Evolutionary conservation across 192 early-diverging fungal genomes (phyloP), one percentile per base, ranked within the genome.

Genomic region (Backusella psychrophila): DNA sequence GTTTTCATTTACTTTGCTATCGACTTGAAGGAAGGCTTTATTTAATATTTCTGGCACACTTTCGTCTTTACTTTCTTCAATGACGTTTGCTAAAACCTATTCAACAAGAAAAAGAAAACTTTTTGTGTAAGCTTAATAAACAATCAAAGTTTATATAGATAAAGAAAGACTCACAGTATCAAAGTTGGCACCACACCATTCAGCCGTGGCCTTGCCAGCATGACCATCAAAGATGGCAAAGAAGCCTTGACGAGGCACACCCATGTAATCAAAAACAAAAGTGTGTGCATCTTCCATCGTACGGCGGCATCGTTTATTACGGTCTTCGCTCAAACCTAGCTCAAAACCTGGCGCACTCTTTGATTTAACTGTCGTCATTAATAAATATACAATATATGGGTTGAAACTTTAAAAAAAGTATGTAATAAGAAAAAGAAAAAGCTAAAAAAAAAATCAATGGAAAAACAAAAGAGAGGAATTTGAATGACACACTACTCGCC

Each of bases 211-310:
- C 79, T 94, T 94, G 17, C 98, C 97, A 2, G 98, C 98, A 82
- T 99, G 98, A 33, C 98, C 98, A 78, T 99, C 98, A 83, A 93
- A 99, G 53, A 99, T 91, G 31, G 96, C 96, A 90, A 98, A 96
- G 73, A 94, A 96, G 8, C 92, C 92, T 81, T 94, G 91, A 67
- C 95, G 94, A 65, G 84, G 79, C 72, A 94, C 87, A 71, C 89
- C 91, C 39, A 88, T 90, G 85, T 93, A 99, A 81, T 95, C 89
- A 77, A 95, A 92, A 73, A 94, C 83, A 82, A 87, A 94, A 8
- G 88, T 88, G 81, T 99, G 97, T 15, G 98, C 92, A 84, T 99
- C 98, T 90, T 99, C 98, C 98, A 99, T 99, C 11, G 94, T 97
- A 79, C 97, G 83, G 72, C 98, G 83, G 80, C 94, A 96, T 39